A percentile compares a stretch with the other conserved stretches of the same genome.
Conservation (phyloP, 2,329 filamentous ascomycete genomes). For the Colletotrichum musicola region DNA sequence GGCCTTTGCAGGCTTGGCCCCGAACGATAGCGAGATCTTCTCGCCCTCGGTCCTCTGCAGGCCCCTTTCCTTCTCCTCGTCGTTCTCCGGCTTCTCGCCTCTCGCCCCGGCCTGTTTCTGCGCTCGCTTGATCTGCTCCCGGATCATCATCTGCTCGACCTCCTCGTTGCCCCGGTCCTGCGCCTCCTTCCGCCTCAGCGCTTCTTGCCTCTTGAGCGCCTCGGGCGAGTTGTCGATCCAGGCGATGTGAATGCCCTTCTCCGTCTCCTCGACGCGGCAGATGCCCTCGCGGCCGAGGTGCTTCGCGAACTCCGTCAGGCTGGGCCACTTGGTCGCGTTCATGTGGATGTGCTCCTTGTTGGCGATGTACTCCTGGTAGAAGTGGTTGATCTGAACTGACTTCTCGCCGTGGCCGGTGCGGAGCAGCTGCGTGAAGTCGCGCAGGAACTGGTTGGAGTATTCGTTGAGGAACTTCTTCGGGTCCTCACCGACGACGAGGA, state of each 20-base stretch:
- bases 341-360: constrained; percentile 92
- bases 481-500: constrained; percentile 89
- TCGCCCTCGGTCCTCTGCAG: constrained; percentile 77
- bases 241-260: constrained; percentile 85
- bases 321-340: constrained; percentile 92
- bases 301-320: constrained; percentile 90
- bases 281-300: constrained; percentile 87
- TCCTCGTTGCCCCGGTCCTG: constrained; percentile 94
- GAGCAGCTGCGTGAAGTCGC: constrained; percentile 82
- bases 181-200: constrained; percentile 83
- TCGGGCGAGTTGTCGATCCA: constrained; percentile 96
- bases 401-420: constrained; percentile 92
- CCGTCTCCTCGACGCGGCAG: constrained; percentile 89
- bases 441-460: constrained; percentile 84
- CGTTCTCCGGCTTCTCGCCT: constrained; percentile 55
- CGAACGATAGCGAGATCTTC: constrained; percentile 80
- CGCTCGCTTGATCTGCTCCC: constrained; percentile 85
- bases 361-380: constrained; percentile 94
- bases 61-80: constrained; percentile 56
- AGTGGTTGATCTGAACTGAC: constrained; percentile 87
- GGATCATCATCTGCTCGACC: constrained; percentile 84
- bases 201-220: constrained; percentile 83
- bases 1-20: constrained; percentile 53
- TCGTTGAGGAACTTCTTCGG: constrained; percentile 86
- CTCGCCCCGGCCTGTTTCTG: constrained; percentile 67